phyloP scores from a whole-genome alignment of 2,329 filamentous ascomycete species.

The Capronia coronata region DNA sequence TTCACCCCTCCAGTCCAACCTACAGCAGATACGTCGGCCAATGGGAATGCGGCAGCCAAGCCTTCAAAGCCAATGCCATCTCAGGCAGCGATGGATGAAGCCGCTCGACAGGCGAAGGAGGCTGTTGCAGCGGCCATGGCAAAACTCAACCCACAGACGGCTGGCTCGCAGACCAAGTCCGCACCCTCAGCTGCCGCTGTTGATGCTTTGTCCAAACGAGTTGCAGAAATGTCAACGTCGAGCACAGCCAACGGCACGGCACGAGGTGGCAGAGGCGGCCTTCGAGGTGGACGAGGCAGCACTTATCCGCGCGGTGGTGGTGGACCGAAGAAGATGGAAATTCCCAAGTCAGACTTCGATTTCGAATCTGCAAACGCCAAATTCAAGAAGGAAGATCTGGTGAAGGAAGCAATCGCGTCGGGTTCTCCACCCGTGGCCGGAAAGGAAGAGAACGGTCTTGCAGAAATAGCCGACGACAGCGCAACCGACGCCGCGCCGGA shows the following conservation, averaged over 20 bases:
- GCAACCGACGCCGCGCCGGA: constrained; percentile 33
- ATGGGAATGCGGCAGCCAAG: constrained; percentile 29
- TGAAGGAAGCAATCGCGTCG: constrained; percentile 77
- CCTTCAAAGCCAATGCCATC: constrained; percentile 24
- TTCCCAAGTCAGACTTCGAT: constrained; percentile 86
- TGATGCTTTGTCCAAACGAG: constrained; percentile 41
- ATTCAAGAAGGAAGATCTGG: constrained; percentile 80
- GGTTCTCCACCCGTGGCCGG: constrained; percentile 58
- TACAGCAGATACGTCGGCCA: constrained; percentile 31
- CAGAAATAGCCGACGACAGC: constrained; percentile 30
- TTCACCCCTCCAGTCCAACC: constrained; percentile 33
- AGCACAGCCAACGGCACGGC: constrained; percentile 35
- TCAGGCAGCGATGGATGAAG: constrained; percentile 40
- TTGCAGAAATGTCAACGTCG: constrained; percentile 41
- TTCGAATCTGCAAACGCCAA: constrained; percentile 81
- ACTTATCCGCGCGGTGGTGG: constrained; percentile 36
- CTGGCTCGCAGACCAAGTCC: constrained; percentile 28
- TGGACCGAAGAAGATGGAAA: constrained; percentile 63
- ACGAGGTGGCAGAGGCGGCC: constrained; percentile 37
- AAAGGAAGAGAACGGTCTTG: constrained; percentile 45
- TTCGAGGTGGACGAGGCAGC: constrained; percentile 44
- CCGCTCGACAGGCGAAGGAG: constrained; percentile 44
- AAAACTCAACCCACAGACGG: constrained; percentile 35
- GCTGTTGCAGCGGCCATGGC: constrained; percentile 49
- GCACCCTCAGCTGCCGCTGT: constrained; percentile 35